Base-by-base conservation (phyloP, 306 rosid species). In the Begonia fuchsioides region DNA sequence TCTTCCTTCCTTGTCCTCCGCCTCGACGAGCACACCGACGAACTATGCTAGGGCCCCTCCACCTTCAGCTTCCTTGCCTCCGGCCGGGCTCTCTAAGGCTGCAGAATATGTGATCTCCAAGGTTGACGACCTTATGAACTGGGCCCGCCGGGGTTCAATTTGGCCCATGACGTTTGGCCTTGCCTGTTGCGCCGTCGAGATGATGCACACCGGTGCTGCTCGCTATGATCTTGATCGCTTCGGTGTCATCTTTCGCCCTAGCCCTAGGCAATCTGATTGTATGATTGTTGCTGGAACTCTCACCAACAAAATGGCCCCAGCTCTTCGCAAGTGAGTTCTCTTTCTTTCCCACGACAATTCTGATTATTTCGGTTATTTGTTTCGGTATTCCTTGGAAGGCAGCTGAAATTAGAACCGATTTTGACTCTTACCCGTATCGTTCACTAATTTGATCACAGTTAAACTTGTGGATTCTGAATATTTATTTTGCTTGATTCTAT, bases 151-250 rank as follows among this genome's bases (percentile, higher is more conserved):
- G 3, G 94, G 94, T 12, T 87, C 96, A 54, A 78, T 83, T 60
- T 87, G 96, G 96, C 94, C 94, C 50, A 80, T 87, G 96, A 85
- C 98, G 14, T 92, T 92, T 40, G 98, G 98, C 1, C 94, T 92
- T 2, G 98, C 98, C 10, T 92, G 98, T 62, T 92, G 98, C 72
- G 98, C 98, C 46, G 98, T 85, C 13, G 98, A 92, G 68, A 92
- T 92, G 96, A 92, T 92, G 98, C 98, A 92, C 68, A 80, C 98
- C 3, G 96, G 98, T 13, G 93, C 81, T 8, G 69, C 94, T 38
- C 92, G 98, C 43, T 92, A 92, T 74, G 98, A 92, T 70, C 81
- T 92, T 32, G 96, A 92, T 43, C 79, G 98, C 6, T 92, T 85
- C 64, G 98, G 98, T 0, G 71, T 92, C 66, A 85, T 92, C 65